Evolutionary conservation across 2,329 filamentous ascomycete genomes (phyloP).

Genomic region (Plectosphaerella cucumerina): DNA sequence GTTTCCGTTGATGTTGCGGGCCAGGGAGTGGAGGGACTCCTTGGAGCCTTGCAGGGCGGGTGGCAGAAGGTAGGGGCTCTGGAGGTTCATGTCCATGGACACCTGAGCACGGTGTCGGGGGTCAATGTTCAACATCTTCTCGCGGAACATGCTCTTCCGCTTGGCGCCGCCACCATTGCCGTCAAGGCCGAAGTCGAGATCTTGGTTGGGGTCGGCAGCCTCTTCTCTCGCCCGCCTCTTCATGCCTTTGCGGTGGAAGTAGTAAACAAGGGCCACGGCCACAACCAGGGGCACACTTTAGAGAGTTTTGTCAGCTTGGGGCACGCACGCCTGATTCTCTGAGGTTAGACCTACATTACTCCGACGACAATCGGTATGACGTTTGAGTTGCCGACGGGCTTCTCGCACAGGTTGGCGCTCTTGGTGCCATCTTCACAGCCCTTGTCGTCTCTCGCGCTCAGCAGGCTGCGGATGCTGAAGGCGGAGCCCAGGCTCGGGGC

Average conservation of each 20-base stretch:
- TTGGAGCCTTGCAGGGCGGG: constrained; percentile 72
- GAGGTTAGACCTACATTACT: constrained; percentile 62
- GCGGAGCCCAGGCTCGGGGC: neutral
- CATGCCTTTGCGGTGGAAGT: constrained; percentile 74
- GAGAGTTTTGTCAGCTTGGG: constrained; percentile 14
- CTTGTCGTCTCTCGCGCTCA: neutral
- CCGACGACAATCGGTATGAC: constrained; percentile 65
- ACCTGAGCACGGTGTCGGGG: constrained; percentile 46
- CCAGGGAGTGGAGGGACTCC: constrained; percentile 83
- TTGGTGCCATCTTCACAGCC: neutral
- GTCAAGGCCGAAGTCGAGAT: constrained; percentile 85
- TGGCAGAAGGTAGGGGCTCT: constrained; percentile 90
- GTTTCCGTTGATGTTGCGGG: constrained; percentile 66
- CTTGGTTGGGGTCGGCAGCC: constrained; percentile 79
- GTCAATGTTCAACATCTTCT: constrained; percentile 39
- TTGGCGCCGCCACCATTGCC: constrained; percentile 32
- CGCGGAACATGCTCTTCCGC: constrained; percentile 42
- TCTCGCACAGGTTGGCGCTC: constrained; percentile 50
- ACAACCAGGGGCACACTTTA: constrained; percentile 71
- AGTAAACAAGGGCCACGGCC: constrained; percentile 64
- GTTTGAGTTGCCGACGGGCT: constrained; percentile 49
- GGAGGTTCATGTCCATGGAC: constrained; percentile 71
- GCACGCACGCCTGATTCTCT: neutral
- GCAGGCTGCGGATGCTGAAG: neutral
- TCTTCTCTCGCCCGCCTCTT: constrained; percentile 74